Conservation (phyloP, 352 stramenopile species). For the Globisporangium middletonii region DNA sequence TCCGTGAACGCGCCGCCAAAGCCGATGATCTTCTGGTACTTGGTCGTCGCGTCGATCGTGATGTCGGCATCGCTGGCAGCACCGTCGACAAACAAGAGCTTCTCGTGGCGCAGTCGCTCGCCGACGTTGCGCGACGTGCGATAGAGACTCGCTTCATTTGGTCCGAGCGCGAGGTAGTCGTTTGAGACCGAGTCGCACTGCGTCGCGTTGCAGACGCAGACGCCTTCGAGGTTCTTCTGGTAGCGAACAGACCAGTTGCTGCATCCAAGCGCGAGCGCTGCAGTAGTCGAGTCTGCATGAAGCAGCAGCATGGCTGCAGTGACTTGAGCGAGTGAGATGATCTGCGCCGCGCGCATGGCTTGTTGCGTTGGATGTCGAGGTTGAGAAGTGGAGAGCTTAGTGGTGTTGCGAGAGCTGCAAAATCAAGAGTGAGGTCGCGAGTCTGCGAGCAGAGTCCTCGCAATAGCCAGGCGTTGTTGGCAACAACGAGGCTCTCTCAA, state of each 20-base stretch:
- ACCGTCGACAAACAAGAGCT: constrained; percentile 20
- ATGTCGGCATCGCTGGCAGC: constrained; percentile 27
- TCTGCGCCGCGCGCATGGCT: constrained; percentile 8
- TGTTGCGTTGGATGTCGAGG: no score
- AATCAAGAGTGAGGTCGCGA: no score
- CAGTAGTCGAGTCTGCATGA: background rate
- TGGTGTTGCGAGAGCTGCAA: no score
- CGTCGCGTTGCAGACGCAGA: constrained; percentile 47
- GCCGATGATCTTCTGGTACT: constrained; percentile 77
- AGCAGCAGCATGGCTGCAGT: background rate
- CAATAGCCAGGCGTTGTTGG: no score
- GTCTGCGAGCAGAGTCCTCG: no score
- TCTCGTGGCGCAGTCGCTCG: constrained; percentile 41
- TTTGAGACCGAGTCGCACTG: constrained; percentile 51
- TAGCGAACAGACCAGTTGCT: constrained; percentile 41
- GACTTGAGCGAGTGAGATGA: background rate
- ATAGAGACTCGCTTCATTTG: constrained; percentile 37
- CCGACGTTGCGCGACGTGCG: constrained; percentile 33
- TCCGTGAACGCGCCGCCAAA: constrained; percentile 89
- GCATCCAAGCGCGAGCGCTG: constrained; percentile 18
- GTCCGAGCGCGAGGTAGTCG: constrained; percentile 33
- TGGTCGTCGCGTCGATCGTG: constrained; percentile 41
- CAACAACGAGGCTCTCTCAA: no score
- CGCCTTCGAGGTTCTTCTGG: constrained; percentile 37
- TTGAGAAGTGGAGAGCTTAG: background rate